Evolutionary conservation across 352 stramenopile genomes (phyloP).

Genomic region (Phytopythium chamaehyphon): DNA sequence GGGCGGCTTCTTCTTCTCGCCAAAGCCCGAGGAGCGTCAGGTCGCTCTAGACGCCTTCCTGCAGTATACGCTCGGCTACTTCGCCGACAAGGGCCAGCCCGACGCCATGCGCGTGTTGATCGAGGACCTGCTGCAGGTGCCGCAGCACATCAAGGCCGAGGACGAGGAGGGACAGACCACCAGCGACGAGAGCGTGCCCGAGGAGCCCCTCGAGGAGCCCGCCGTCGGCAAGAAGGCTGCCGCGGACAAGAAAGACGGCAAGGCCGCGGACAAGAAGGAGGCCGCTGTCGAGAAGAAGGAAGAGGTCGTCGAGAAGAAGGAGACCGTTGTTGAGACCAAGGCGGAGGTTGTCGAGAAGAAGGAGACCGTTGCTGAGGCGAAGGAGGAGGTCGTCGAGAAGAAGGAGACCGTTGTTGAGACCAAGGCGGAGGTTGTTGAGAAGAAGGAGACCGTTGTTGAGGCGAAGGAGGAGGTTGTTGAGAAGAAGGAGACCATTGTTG

Average conservation of each 20-base stretch:
- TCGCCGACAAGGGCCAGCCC: conserved; percentile 23
- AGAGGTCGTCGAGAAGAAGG: conserved; percentile 8
- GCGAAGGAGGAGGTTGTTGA: conserved; percentile 7
- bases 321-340: conserved; percentile 4
- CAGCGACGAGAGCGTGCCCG: conserved; percentile 19
- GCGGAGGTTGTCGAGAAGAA: conserved; percentile 6
- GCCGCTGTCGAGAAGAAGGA: not conserved
- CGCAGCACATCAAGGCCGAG: conserved; percentile 15
- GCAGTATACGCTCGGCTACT: conserved; percentile 31
- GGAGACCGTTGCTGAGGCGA: conserved; percentile 1
- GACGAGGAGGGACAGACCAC: conserved; percentile 18
- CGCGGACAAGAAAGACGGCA: not conserved
- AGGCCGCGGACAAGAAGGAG: conserved; percentile 1
- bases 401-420: not conserved
- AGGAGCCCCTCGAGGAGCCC: conserved; percentile 16
- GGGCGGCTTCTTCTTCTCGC: conserved; percentile 56
- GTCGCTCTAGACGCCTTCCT: conserved; percentile 57
- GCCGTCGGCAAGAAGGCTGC: conserved; percentile 4
- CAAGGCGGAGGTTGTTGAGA: not conserved
- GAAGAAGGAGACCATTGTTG: not conserved
- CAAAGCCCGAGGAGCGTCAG: conserved; percentile 46
- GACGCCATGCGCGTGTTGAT: conserved; percentile 29
- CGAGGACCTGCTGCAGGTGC: conserved; percentile 44
- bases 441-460: not conserved
- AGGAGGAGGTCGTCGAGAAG: not conserved